Evolutionary conservation across 768 basidiomycete genomes (phyloP).

Genomic region (Macrolepiota fuliginosa): DNA sequence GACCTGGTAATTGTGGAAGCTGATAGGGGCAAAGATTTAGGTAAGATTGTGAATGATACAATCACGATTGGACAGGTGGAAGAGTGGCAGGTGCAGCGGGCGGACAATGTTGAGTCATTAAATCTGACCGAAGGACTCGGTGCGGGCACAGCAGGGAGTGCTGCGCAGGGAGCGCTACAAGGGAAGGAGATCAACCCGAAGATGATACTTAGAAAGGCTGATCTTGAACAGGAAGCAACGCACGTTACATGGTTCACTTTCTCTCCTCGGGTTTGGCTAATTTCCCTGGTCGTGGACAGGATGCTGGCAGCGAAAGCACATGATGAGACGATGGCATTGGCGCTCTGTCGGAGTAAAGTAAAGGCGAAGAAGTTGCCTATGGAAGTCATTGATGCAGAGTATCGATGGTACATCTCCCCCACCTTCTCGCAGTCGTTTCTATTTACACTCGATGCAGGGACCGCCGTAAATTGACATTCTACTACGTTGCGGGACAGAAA

Average conservation of each 20-base stretch:
- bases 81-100: conserved; percentile 82
- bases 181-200: conserved; percentile 94
- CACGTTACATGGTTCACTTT: conserved; percentile 21
- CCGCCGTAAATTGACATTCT: conserved; percentile 96
- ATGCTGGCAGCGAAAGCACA: conserved; percentile 77
- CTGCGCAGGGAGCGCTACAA: conserved; percentile 19
- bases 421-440: not conserved
- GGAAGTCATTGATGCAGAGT: conserved; percentile 98
- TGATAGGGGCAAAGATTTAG: conserved; percentile 90
- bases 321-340: conserved; percentile 91
- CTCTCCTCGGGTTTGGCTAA: not conserved
- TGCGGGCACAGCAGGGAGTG: conserved; percentile 16
- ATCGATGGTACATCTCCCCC: conserved; percentile 75
- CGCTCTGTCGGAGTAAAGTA: conserved; percentile 89
- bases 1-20: conserved; percentile 97
- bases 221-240: conserved; percentile 73
- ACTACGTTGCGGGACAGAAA: conserved; percentile 93
- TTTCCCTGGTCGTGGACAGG: conserved; percentile 30
- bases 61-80: conserved; percentile 90
- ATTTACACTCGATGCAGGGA: conserved; percentile 57
- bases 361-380: conserved; percentile 95
- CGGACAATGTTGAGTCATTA: conserved; percentile 41
- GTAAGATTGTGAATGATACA: conserved; percentile 87
- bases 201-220: conserved; percentile 91
- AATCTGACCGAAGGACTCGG: conserved; percentile 51